Evolutionary conservation across 1,284 basidiomycete genomes (phyloP), one percentile per base, ranked within the genome.

Genomic region (Apiotrichum sp.): DNA sequence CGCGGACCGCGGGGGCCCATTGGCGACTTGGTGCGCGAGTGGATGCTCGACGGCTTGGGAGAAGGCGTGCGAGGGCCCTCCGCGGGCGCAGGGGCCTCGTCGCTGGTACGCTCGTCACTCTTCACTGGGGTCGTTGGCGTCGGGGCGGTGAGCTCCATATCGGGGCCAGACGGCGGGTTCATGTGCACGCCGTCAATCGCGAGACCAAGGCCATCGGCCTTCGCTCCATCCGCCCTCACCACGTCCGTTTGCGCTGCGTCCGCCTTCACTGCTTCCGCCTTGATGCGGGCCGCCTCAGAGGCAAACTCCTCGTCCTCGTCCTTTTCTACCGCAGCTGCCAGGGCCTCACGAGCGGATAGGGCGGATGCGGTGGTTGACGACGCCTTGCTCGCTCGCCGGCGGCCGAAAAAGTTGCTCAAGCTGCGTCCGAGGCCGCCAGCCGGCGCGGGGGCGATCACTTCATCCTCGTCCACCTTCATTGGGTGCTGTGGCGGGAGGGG

Each of bases 321-420:
- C 16, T 39, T n/a, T 22, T 31, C 38, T 10, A 31, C 38, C 6
- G 47, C 40, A 7, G 8, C 40, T 36, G 36, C 14, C 22, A 40
- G 22, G 8, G 36, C 29, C 38, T 32, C 39, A 22, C 38, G 16
- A 22, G 47, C n/a, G 3, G 36, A 29, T 13, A 10, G 40, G 40
- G 51, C 34, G 4, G 51, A 22, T 2, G 42, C 42, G 7, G 51
- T 7, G 10, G 29, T 39, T 8, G 51, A 32, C 33, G n/a, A 16
- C 4, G 51, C 29, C 29, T 16, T 32, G 10, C 33, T 38, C 3
- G 16, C 16, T 1, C 42, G 16, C 11, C 51, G 34, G 22, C 59
- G 56, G n/a, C 50, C 59, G 10, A 61, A 61, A 48, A 61, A 61
- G 14, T 53, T 55, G 11, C 56, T 55, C 6, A 61, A 22, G 39